Percentiles rank a stretch among this genome's conserved stretches.
These are phyloP conservation scores for Pythium oligandrum DNA, from an alignment of 352 stramenopile genomes.

Conservation along the genomic window DNA sequence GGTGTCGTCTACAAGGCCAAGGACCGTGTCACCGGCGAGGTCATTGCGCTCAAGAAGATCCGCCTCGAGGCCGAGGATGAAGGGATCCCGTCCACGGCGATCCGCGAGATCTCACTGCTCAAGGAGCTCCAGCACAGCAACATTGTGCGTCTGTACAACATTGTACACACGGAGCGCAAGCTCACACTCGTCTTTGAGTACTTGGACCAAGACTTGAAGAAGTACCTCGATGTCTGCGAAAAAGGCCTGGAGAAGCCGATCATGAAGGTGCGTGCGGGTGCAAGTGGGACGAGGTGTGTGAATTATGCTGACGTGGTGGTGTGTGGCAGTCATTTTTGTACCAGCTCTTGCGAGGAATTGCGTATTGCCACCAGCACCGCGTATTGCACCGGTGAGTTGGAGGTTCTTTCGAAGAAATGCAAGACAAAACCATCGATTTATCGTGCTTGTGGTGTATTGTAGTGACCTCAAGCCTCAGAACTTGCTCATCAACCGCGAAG, in stretches of 20 bases:
- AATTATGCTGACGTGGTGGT: too few species aligned
- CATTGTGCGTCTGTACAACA: conserved; percentile 99
- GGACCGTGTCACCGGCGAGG: conserved; percentile 93
- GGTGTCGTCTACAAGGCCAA: conserved; percentile 99
- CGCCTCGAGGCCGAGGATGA: conserved; percentile 97
- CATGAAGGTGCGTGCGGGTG: conserved; percentile 49
- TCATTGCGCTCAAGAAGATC: conserved; percentile 99
- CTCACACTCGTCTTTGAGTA: conserved; percentile 99
- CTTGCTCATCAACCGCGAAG: conserved; percentile 96
- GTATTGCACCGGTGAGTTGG: conserved; percentile 84
- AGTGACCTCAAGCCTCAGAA: conserved; percentile 99
- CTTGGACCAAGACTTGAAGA: conserved; percentile 99
- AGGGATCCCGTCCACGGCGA: conserved; percentile 97
- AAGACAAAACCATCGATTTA: too few species aligned
- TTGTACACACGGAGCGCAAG: conserved; percentile 99
- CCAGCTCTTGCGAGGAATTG: conserved; percentile 98
- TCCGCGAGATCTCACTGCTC: conserved; percentile 98
- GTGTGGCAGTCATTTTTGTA: conserved; percentile 93
- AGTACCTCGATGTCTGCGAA: conserved; percentile 99
- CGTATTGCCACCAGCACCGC: conserved; percentile 98
- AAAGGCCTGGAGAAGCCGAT: conserved; percentile 92
- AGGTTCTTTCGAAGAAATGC: not conserved
- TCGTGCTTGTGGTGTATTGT: conserved; percentile 3
- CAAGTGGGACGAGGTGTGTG: conserved; percentile 3
- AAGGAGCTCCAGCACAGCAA: conserved; percentile 97